phyloP scores from a whole-genome alignment of 78 protist genomes.

The Pigoraptor vietnamica region DNA sequence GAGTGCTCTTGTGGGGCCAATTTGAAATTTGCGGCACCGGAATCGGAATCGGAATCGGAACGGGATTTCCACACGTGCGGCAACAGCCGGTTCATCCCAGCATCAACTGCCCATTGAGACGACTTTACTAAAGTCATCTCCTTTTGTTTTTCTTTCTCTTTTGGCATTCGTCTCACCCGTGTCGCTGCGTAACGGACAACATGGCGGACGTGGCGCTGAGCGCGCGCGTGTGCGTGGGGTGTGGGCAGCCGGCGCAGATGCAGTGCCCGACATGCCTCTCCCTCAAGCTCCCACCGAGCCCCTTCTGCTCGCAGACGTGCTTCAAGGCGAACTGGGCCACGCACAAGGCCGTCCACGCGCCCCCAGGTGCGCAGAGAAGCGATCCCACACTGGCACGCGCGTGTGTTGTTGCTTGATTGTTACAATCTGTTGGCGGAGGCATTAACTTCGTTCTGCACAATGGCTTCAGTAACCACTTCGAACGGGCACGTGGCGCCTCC shows the following conservation, averaged over 20 bases:
- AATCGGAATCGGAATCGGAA: too few species aligned
- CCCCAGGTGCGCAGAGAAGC: neutral
- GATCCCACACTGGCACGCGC: neutral
- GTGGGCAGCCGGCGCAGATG: conserved; percentile 27
- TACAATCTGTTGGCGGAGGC: too few species aligned
- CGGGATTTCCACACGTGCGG: too few species aligned
- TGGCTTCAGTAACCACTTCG: neutral
- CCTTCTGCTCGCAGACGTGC: conserved; percentile 36
- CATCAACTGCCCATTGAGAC: too few species aligned
- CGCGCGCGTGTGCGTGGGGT: conserved; percentile 15
- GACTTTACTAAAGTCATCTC: too few species aligned
- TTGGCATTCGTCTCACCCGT: too few species aligned
- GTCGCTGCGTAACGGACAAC: neutral
- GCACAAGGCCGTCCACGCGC: conserved; percentile 25
- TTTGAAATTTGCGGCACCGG: too few species aligned
- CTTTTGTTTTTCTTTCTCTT: too few species aligned
- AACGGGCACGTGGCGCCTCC: neutral
- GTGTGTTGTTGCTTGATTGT: neutral
- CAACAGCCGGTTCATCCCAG: too few species aligned
- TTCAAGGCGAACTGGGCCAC: conserved; percentile 37
- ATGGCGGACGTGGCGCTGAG: neutral
- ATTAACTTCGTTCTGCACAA: neutral
- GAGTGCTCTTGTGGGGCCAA: too few species aligned
- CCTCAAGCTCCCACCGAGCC: neutral
- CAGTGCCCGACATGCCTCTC: conserved; percentile 44